Conservation (phyloP, 202 grass and related monocot species). For the Schoenoplectus triqueter region DNA sequence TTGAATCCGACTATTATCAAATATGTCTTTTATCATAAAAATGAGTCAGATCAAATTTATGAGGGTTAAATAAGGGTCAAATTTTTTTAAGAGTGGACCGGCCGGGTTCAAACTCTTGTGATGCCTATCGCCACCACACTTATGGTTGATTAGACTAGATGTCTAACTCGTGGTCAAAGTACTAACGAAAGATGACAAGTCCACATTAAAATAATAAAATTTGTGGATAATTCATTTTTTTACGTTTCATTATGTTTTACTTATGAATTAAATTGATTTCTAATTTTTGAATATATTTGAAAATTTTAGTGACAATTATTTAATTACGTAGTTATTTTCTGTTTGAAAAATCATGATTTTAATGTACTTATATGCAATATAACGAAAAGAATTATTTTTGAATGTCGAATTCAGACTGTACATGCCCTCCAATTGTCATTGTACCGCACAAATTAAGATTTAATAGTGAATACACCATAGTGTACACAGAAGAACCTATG, state of each 20-base stretch:
- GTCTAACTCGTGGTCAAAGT: not conserved
- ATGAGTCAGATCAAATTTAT: no score
- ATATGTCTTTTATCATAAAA: no score
- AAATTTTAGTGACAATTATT: not conserved
- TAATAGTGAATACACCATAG: not conserved
- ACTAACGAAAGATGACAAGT: not conserved
- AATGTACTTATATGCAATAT: not conserved
- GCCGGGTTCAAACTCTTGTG: no score
- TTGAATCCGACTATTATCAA: no score
- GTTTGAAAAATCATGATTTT: not conserved
- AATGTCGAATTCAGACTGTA: not conserved
- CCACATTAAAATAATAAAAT: not conserved
- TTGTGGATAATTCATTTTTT: not conserved
- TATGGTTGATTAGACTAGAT: not conserved
- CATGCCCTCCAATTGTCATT: not conserved
- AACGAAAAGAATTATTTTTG: not conserved
- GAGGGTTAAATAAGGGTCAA: no score
- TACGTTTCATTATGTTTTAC: not conserved
- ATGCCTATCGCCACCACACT: not conserved
- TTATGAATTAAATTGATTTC: not conserved
- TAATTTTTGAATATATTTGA: not conserved
- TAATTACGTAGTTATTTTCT: not conserved
- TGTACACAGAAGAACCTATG: conserved; percentile 2
- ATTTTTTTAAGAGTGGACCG: no score
- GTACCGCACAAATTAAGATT: not conserved